These are phyloP conservation scores for Rhexocercosporidium sp. DNA, from an alignment of 2,329 filamentous ascomycete species.

Conservation along the genomic window DNA sequence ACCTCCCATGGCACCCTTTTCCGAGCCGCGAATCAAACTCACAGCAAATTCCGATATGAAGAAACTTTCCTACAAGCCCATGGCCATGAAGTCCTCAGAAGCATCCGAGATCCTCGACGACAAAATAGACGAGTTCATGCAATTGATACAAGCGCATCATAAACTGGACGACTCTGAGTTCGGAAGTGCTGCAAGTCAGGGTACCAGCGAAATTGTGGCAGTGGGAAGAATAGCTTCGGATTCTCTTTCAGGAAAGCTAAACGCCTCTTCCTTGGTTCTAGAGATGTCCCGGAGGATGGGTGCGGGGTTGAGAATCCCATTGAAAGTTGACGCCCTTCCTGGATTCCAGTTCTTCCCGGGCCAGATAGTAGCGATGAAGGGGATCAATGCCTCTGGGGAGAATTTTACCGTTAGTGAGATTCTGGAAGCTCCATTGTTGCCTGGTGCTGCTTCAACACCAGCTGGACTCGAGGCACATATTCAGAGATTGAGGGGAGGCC, in stretches of 20 bases:
- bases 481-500: constrained; percentile 68
- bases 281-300: constrained; percentile 87
- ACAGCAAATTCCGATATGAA: constrained; percentile 87
- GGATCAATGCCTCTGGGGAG: constrained; percentile 84
- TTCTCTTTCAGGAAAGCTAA: constrained; percentile 83
- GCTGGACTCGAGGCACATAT: constrained; percentile 70
- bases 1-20: constrained; percentile 71
- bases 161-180: constrained; percentile 80
- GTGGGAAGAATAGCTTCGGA: constrained; percentile 93
- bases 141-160: constrained; percentile 75
- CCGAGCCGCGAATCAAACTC: constrained; percentile 80
- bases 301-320: constrained; percentile 78
- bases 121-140: constrained; percentile 86
- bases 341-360: constrained; percentile 90
- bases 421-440: constrained; percentile 75
- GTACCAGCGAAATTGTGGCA: constrained; percentile 84
- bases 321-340: constrained; percentile 73
- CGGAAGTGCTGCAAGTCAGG: constrained; percentile 84
- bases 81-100: constrained; percentile 94
- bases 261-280: constrained; percentile 81
- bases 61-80: constrained; percentile 88
- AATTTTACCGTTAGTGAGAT: constrained; percentile 83
- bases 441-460: constrained; percentile 72
- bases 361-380: constrained; percentile 86
- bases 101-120: constrained; percentile 94